phyloP scores from a whole-genome alignment of 164 flowering plant genomes.

The Euptelea pleiosperma region DNA sequence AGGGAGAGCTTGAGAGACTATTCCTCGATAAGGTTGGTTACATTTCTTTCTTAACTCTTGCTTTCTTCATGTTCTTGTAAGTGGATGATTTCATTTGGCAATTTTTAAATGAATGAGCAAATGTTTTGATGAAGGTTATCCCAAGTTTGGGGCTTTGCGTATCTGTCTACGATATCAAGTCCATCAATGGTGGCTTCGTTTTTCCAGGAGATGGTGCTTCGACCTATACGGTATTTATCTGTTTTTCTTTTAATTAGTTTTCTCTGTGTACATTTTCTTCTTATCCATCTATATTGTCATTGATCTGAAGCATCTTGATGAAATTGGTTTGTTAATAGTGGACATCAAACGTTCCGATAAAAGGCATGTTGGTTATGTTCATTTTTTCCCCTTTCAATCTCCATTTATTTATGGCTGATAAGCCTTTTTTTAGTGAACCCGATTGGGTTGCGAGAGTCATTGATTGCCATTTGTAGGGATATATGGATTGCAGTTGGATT shows the following conservation, averaged over 20 bases:
- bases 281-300: neutral
- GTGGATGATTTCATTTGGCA: neutral
- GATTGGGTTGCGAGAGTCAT: no score
- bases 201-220: slow-evolving; percentile 72
- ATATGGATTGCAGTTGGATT: no score
- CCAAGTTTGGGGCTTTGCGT: slow-evolving; percentile 65
- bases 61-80: neutral
- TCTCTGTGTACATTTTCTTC: no score
- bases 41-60: slow-evolving; percentile 8
- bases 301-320: no score
- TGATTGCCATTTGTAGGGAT: no score
- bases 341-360: no score
- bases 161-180: slow-evolving; percentile 56
- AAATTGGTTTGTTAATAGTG: no score
- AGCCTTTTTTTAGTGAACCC: no score
- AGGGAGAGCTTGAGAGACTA: slow-evolving; percentile 46
- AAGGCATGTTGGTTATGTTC: no score
- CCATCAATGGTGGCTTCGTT: slow-evolving; percentile 63
- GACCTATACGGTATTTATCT: slow-evolving; percentile 59
- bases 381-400: no score
- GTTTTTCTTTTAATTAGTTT: no score
- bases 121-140: slow-evolving; percentile 47
- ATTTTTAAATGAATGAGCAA: neutral
- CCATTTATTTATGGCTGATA: no score
- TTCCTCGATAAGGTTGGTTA: slow-evolving; percentile 66